Conservation (phyloP, 768 basidiomycete species). For the Russula olivacea region DNA sequence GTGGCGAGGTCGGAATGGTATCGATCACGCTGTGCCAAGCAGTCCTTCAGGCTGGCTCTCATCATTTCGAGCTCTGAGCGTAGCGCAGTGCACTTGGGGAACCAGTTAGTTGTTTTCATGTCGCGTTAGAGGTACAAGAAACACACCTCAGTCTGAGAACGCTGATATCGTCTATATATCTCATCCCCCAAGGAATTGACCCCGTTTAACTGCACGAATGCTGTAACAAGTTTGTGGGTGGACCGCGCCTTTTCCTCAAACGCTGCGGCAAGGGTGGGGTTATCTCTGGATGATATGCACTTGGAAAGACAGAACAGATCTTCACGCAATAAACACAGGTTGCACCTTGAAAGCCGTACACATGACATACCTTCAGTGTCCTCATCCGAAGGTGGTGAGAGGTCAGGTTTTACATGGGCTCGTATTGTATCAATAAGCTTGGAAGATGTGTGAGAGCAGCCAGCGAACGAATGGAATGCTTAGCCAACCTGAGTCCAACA, state of each 20-base stretch:
- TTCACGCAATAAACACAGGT: slow-evolving; percentile 24
- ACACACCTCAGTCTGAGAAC: slow-evolving; percentile 54
- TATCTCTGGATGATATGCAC: slow-evolving; percentile 27
- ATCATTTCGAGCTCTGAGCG: slow-evolving; percentile 53
- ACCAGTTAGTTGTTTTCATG: slow-evolving; percentile 14
- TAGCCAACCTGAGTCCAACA: slow-evolving; percentile 73
- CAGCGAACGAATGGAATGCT: slow-evolving; percentile 2
- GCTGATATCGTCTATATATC: slow-evolving; percentile 44
- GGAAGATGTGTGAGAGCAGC: background rate
- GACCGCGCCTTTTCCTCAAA: slow-evolving; percentile 51
- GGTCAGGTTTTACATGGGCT: slow-evolving; percentile 48
- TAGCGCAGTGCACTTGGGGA: slow-evolving; percentile 47
- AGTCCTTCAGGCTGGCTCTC: slow-evolving; percentile 45
- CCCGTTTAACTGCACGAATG: slow-evolving; percentile 45
- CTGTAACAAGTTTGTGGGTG: slow-evolving; percentile 54
- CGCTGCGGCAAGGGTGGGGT: slow-evolving; percentile 34
- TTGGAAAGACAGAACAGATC: slow-evolving; percentile 23
- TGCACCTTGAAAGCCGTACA: background rate
- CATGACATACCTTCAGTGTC: slow-evolving; percentile 22
- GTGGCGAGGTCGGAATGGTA: slow-evolving; percentile 47
- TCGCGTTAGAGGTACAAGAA: background rate
- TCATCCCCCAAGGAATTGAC: slow-evolving; percentile 35
- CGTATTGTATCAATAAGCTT: slow-evolving; percentile 66
- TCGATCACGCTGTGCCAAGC: slow-evolving; percentile 42
- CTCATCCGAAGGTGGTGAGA: slow-evolving; percentile 39